These are phyloP conservation scores for Umbelopsis sp. DNA, from an alignment of 192 early-diverging fungal species.

Conservation along the genomic window DNA sequence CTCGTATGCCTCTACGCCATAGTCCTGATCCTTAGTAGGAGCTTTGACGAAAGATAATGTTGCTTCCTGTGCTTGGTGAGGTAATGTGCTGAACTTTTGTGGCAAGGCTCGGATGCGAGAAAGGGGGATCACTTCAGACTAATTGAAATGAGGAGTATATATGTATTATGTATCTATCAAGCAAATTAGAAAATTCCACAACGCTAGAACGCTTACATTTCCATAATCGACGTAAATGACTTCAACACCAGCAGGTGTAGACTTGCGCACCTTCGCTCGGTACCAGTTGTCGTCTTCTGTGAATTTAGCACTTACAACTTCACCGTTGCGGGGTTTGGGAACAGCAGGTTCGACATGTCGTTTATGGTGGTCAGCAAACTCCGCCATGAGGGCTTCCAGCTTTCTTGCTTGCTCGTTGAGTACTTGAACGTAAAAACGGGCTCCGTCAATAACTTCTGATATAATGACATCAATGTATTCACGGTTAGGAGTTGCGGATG, in stretches of 20 bases:
- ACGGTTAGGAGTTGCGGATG: constrained; percentile 55
- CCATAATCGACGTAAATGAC: constrained; percentile 95
- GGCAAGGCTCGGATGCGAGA: constrained; percentile 77
- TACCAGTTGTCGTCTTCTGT: constrained; percentile 89
- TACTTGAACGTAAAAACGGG: constrained; percentile 67
- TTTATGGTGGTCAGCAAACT: constrained; percentile 68
- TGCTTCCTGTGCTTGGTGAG: constrained; percentile 81
- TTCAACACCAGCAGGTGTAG: constrained; percentile 62
- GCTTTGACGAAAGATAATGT: constrained; percentile 80
- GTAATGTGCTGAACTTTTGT: constrained; percentile 65
- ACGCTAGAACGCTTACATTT: constrained; percentile 56
- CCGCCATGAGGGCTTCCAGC: constrained; percentile 85
- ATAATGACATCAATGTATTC: constrained; percentile 79
- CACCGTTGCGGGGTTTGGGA: constrained; percentile 65
- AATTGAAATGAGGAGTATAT: background rate
- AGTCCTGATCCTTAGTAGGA: constrained; percentile 68
- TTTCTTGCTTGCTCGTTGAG: constrained; percentile 56
- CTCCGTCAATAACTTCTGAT: constrained; percentile 62
- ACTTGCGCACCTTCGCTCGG: constrained; percentile 78
- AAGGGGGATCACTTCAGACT: constrained; percentile 71
- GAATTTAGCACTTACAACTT: constrained; percentile 83
- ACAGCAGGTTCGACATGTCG: constrained; percentile 34
- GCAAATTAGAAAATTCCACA: no score
- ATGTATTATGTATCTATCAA: no score
- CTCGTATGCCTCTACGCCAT: constrained; percentile 73